A percentile compares a stretch with the other conserved stretches of the same genome.
Conservation (phyloP, 495 filamentous ascomycete species). For the Penicillium desertorum region DNA sequence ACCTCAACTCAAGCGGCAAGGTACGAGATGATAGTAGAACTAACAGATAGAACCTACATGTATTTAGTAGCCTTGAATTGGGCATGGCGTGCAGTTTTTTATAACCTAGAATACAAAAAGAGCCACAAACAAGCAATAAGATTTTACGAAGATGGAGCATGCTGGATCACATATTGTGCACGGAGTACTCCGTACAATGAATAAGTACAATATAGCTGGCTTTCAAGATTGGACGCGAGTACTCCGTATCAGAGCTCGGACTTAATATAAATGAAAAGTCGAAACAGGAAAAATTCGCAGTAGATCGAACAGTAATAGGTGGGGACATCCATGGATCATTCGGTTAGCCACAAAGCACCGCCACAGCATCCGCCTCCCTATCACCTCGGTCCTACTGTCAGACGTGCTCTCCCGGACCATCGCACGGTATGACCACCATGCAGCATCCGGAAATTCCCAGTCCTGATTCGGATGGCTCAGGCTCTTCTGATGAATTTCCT, state of each 20-base stretch:
- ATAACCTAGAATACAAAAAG: no score
- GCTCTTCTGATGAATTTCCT: constrained; percentile 59
- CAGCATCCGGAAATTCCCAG: constrained; percentile 56
- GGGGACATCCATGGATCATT: constrained; percentile 5
- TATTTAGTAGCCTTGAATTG: no score
- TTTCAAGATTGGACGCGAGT: background rate
- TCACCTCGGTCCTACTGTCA: constrained; percentile 21
- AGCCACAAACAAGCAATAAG: background rate
- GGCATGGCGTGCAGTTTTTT: no score
- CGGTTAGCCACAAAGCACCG: constrained; percentile 20
- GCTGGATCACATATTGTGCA: background rate
- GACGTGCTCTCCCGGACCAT: constrained; percentile 19
- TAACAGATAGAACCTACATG: no score
- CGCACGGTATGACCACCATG: constrained; percentile 39
- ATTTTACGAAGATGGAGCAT: background rate
- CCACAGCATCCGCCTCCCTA: constrained; percentile 28
- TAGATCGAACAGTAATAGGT: constrained; percentile 5
- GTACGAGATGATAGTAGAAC: no score
- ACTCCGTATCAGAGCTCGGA: background rate
- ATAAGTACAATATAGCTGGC: no score
- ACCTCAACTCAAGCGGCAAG: no score
- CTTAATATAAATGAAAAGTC: background rate
- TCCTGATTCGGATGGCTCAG: constrained; percentile 65
- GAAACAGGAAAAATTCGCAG: constrained; percentile 5
- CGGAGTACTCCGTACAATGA: background rate